Evolutionary conservation across 371 early-diverging fungal species (phyloP), one percentile per base, ranked within the genome.

Genomic region (Globomyces sp.): DNA sequence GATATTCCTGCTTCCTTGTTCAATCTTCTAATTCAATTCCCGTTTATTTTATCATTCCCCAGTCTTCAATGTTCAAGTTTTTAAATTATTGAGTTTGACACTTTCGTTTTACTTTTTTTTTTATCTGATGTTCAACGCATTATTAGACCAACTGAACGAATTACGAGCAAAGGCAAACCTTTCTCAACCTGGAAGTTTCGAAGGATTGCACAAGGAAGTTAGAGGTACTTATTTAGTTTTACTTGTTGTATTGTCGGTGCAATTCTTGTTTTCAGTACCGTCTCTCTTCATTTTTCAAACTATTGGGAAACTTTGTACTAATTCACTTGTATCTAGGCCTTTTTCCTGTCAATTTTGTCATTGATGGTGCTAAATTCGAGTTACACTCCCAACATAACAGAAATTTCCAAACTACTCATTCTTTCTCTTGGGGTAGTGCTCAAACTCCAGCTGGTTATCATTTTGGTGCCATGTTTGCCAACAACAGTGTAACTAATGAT

Each of bases 351-450:
- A 85, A 90, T 77, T 89, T 87, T 74, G 75, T 92, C 70, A 92
- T 97, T 74, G 97, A 98, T 68, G 99, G 99, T 67, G 96, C 90
- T 42, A 91, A 92, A 69, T 90, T 94, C 64, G 96, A 96, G 72
- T 85, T 96, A 69, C 87, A 90, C 50, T 94, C 94, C 74, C 85
- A 90, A 51, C 82, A 95, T 74, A 92, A 92, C 58, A 91, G 83
- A 65, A 91, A 91, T 81, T 95, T 98, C 83, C 95, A 95, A 72
- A 92, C 94, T 55, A 86, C 89, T 63, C 98, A 98, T 82, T 87
- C 90, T 50, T 89, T 97, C 78, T 83, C 89, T 47, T 89, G 96
- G 76, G 97, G 94, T 2, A 83, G 71, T 53, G 24, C 37, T 10
- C 57, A 62, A 49, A 43, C 57, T 6, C 96, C 96, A 44, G 88